Base-by-base conservation (phyloP, 371 early-diverging fungal species). In the Choanephora cucurbitarum region DNA sequence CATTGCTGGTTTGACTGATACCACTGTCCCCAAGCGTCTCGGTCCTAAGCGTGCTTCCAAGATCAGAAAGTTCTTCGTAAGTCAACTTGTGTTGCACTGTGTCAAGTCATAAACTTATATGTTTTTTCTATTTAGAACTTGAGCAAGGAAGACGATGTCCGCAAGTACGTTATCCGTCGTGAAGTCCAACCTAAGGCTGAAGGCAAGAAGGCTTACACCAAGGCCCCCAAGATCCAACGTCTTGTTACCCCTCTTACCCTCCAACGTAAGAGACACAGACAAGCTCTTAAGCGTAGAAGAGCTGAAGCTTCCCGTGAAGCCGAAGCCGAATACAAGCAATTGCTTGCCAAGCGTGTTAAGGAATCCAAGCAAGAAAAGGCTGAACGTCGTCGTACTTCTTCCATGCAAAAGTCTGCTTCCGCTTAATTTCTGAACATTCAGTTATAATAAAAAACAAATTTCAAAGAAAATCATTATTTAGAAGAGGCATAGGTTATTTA, bases 11-110 rank as follows among this genome's bases (percentile, higher is more conserved):
- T 85, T 99, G 60, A 99, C 98, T 70, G 98, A 99, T 82, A 83
- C 74, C 67, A 81, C 88, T 49, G 85, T 89, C 50, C 95, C 96
- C 73, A 92, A 92, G 86, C 91, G 97, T 62, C 91, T 97, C 62
- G 96, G 97, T 61, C 99, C 99, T 70, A 99, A 99, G 93, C 91
- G 98, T 77, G 97, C 96, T 68, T 87, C 77, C 85, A 97, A 99
- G 81, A 95, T 99, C 85, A 92, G 97, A 82, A 94, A 94, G 87
- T 86, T 97, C 84, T 97, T 98, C 82, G 85, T 86, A 76, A 68
- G 85, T 87, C 39, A 21, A 28, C 22, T 37, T 45, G 39, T 11
- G 2, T 33, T 33, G n/a, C n/a, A n/a, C n/a, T n/a, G n/a, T n/a
- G n/a, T n/a, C n/a, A n/a, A n/a, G n/a, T n/a, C n/a, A n/a, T n/a